Evolutionary conservation across 148 eudicot genomes (phyloP), one percentile per base, ranked within the genome.

Genomic region (Spergularia bocconei): DNA sequence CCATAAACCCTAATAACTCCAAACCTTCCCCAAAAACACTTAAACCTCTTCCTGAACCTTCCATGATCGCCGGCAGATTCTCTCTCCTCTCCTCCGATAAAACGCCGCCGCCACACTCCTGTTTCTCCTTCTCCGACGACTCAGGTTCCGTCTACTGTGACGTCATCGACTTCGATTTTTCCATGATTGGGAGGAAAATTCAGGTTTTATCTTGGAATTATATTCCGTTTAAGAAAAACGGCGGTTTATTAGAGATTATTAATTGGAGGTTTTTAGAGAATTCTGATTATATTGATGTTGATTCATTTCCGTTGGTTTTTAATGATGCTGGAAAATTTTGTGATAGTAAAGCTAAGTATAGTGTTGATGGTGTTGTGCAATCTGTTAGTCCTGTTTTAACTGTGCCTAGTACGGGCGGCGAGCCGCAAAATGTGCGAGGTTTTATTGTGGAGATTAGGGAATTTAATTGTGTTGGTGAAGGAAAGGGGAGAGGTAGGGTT

Each of bases 171-270:
- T 84, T 92, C 38, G 80, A 89, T 75, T 48, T 84, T 2, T 56
- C 75, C 4, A 81, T 88, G 63, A 54, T 95, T 4, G 89, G 87
- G 17, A 80, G 38, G 57, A 78, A 81, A 78, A 81, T 95, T 68
- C 72, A 64, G 33, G 82, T 89, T 73, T 50, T 83, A 0, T 82
- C 90, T 73, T 95, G 97, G 96, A 95, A 92, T 79, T 95, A 86
- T 70, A 79, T 95, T 71, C 97, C 98, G 7, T 71, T 83, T 7
- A 84, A 86, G 74, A 74, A 68, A 25, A 75, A 68, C 9, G 77
- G 83, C 41, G 98, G 98, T 3, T 80, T 88, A 23, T 57, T 95
- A 64, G 98, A 95, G 77, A 87, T 95, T 47, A 83, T 92, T 56
- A 51, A 67, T 0, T 95, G 98, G 98, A 77, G 72, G 33, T 72